These are phyloP conservation scores for Rossbeevera mucosa DNA, from an alignment of 768 basidiomycete genomes.

Conservation along the genomic window DNA sequence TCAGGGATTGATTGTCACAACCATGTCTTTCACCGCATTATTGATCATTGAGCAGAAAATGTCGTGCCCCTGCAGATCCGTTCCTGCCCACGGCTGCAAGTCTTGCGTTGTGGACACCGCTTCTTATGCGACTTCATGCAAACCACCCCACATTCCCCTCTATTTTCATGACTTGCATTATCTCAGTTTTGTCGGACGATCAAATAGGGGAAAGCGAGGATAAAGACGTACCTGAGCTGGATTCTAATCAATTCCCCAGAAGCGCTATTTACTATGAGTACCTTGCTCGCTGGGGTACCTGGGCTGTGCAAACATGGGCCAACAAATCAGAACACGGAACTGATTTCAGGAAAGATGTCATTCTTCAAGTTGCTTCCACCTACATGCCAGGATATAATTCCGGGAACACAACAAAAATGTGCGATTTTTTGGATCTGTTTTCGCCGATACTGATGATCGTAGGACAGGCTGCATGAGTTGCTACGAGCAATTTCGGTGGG, in stretches of 20 bases:
- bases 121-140: constrained; percentile 52
- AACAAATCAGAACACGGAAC: constrained; percentile 29
- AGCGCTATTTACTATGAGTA: constrained; percentile 52
- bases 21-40: neutral
- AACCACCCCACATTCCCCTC: constrained; percentile 54
- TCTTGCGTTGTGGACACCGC: constrained; percentile 61
- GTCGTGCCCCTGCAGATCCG: constrained; percentile 36
- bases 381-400: constrained; percentile 38
- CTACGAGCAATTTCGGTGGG: constrained; percentile 18
- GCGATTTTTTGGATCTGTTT: constrained; percentile 6
- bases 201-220: constrained; percentile 10
- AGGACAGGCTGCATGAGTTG: constrained; percentile 21
- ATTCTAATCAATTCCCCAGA: constrained; percentile 14
- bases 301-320: constrained; percentile 47
- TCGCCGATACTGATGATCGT: constrained; percentile 5
- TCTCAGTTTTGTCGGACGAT: constrained; percentile 32
- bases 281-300: constrained; percentile 66
- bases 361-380: constrained; percentile 44
- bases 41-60: constrained; percentile 46
- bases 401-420: constrained; percentile 34
- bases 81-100: constrained; percentile 50
- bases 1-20: constrained; percentile 31
- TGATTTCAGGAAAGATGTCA: constrained; percentile 43
- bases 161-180: constrained; percentile 45
- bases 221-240: constrained; percentile 15